Conservation (phyloP, 495 filamentous ascomycete species). For the Neurospora sp. region DNA sequence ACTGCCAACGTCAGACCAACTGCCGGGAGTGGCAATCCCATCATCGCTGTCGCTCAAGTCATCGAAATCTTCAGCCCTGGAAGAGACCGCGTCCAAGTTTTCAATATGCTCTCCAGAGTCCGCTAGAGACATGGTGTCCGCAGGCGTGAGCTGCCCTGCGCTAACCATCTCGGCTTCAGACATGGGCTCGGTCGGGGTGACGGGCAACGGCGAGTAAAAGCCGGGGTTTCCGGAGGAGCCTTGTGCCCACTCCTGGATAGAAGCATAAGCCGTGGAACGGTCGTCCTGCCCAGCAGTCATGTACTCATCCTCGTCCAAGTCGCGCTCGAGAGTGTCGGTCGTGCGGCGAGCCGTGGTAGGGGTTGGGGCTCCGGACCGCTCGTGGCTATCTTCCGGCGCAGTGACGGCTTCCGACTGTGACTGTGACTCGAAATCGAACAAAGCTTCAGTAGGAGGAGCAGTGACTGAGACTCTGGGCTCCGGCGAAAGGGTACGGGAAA, state of each 20-base stretch:
- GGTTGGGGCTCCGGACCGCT: neutral
- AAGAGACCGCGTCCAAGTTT: constrained; percentile 24
- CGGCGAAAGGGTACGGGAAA: constrained; percentile 14
- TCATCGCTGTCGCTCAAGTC: constrained; percentile 58
- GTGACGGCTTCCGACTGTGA: constrained; percentile 3
- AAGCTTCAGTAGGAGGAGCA: constrained; percentile 5
- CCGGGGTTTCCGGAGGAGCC: constrained; percentile 22
- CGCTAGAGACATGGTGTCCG: constrained; percentile 37
- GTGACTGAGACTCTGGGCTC: constrained; percentile 7
- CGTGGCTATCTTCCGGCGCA: constrained; percentile 1
- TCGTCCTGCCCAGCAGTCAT: constrained; percentile 36
- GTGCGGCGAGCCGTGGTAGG: constrained; percentile 6
- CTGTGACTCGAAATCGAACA: constrained; percentile 24
- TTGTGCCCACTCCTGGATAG: constrained; percentile 49
- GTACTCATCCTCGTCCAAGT: constrained; percentile 32
- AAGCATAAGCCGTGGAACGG: constrained; percentile 29
- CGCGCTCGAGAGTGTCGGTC: constrained; percentile 19
- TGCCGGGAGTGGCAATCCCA: constrained; percentile 54
- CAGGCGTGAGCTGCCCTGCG: constrained; percentile 40
- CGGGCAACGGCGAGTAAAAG: constrained; percentile 45
- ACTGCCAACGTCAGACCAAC: constrained; percentile 74
- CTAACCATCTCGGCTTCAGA: constrained; percentile 37
- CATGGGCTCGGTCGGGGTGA: constrained; percentile 23
- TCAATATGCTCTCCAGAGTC: constrained; percentile 32
- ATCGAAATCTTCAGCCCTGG: constrained; percentile 32